Percentiles rank a stretch among this genome's conserved stretches.
phyloP scores from a whole-genome alignment of 2,329 filamentous ascomycete species.

The Xylaria multiplex region DNA sequence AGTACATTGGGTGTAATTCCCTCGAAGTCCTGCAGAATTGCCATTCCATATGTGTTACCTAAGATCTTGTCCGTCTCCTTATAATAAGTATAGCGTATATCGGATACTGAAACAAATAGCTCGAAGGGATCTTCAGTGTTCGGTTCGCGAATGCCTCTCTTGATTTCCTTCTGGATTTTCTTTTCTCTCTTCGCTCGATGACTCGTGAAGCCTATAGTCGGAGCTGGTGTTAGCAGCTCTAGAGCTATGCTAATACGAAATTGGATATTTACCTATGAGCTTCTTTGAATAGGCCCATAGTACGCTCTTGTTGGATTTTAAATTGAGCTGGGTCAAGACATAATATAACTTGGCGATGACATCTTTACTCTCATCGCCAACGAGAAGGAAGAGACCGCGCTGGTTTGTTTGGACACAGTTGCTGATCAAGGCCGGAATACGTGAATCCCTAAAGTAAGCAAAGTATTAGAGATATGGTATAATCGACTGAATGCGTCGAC shows the following conservation, averaged over 20 bases:
- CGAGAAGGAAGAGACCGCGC: constrained; percentile 96
- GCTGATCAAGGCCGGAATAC: constrained; percentile 88
- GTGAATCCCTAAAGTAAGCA: constrained; percentile 72
- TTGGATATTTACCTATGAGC: constrained; percentile 69
- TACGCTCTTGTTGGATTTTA: constrained; percentile 95
- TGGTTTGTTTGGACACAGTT: constrained; percentile 97
- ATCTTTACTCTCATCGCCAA: constrained; percentile 91
- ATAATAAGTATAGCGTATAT: constrained; percentile 95
- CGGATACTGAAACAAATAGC: constrained; percentile 33
- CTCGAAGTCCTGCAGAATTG: constrained; percentile 97
- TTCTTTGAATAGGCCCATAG: constrained; percentile 99
- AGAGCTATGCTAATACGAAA: constrained; percentile 66
- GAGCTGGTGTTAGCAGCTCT: neutral
- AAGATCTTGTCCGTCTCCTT: constrained; percentile 91
- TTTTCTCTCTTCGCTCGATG: constrained; percentile 97
- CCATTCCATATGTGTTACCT: constrained; percentile 94
- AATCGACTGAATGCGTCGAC: constrained; percentile 16
- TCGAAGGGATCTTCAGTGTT: constrained; percentile 77
- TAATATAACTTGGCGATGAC: constrained; percentile 95
- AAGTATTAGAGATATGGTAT: constrained; percentile 14
- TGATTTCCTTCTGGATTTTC: constrained; percentile 99
- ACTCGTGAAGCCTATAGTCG: constrained; percentile 54
- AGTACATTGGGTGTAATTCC: constrained; percentile 97
- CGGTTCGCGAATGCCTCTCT: constrained; percentile 89
- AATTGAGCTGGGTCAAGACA: constrained; percentile 88